phyloP scores from a whole-genome alignment of 306 rosid genomes.

The Citrullus mucosospermus region DNA sequence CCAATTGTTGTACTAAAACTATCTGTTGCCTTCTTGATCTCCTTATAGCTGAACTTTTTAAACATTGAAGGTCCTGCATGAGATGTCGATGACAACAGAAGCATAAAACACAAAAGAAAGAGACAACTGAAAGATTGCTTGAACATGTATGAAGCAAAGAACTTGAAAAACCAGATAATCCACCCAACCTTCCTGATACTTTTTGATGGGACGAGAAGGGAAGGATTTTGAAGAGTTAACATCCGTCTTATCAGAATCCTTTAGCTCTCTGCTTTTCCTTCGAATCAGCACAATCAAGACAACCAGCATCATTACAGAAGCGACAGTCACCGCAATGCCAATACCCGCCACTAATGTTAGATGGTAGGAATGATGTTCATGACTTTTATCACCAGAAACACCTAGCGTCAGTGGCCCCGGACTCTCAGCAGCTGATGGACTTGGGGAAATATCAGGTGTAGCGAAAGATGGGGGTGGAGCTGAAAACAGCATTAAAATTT shows the following conservation, averaged over 20 bases:
- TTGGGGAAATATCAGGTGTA: constrained; percentile 61
- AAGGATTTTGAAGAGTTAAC: constrained; percentile 41
- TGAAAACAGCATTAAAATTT: constrained; percentile 32
- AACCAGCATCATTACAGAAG: constrained; percentile 50
- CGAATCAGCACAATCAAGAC: constrained; percentile 76
- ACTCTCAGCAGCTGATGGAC: constrained; percentile 54
- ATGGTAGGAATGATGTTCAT: constrained; percentile 50
- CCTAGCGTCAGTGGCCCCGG: constrained; percentile 48
- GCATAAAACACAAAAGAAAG: neutral
- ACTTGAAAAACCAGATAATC: constrained; percentile 6
- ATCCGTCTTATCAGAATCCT: constrained; percentile 34
- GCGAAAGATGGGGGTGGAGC: constrained; percentile 42
- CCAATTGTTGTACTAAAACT: constrained; percentile 67
- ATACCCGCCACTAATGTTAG: constrained; percentile 60
- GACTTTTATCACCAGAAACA: constrained; percentile 33
- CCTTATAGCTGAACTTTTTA: constrained; percentile 67
- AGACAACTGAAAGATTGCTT: neutral
- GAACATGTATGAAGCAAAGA: neutral
- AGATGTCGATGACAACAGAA: constrained; percentile 1
- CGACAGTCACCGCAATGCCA: constrained; percentile 66
- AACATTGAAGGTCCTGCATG: constrained; percentile 69
- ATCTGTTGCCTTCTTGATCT: constrained; percentile 85
- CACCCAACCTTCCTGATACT: constrained; percentile 72
- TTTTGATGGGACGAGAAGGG: constrained; percentile 38
- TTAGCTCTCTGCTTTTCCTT: constrained; percentile 65